Percentiles rank a stretch among this genome's conserved stretches.
phyloP scores from a whole-genome alignment of 768 basidiomycete species.

The Lyophyllum semitale region DNA sequence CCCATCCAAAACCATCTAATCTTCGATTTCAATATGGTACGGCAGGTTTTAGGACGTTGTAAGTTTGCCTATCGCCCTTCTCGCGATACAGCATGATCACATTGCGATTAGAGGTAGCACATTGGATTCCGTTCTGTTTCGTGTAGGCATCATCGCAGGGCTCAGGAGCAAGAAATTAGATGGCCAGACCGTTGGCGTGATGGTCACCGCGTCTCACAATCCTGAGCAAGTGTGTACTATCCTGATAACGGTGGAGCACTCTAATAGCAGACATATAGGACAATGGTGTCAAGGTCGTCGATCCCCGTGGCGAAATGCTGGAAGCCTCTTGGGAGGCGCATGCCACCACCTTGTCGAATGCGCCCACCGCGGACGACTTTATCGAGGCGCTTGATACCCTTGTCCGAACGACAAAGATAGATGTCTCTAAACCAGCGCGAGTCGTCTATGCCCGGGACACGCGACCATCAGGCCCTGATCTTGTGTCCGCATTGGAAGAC shows the following conservation, averaged over 20 bases:
- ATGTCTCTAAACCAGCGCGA: constrained; percentile 72
- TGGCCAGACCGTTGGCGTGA: constrained; percentile 92
- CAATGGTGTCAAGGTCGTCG: constrained; percentile 98
- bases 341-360: constrained; percentile 88
- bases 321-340: constrained; percentile 89
- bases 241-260: constrained; percentile 7
- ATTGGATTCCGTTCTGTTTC: constrained; percentile 91
- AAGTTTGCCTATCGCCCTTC: constrained; percentile 30
- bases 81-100: constrained; percentile 11
- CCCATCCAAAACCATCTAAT: constrained; percentile 72
- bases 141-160: constrained; percentile 87
- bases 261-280: constrained; percentile 56
- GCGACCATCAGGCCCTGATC: constrained; percentile 78
- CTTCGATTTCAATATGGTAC: constrained; percentile 88
- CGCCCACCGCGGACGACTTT: constrained; percentile 73
- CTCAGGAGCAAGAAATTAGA: constrained; percentile 90
- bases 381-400: constrained; percentile 62
- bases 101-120: constrained; percentile 52
- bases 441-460: constrained; percentile 95
- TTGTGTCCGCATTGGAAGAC: constrained; percentile 78
- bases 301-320: constrained; percentile 97
- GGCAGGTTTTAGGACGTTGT: constrained; percentile 92
- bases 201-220: constrained; percentile 99
- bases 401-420: constrained; percentile 68
- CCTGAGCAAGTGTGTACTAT: constrained; percentile 76